These are phyloP conservation scores for Lecanicillium sp. DNA, from an alignment of 2,329 filamentous ascomycete species.

Conservation along the genomic window DNA sequence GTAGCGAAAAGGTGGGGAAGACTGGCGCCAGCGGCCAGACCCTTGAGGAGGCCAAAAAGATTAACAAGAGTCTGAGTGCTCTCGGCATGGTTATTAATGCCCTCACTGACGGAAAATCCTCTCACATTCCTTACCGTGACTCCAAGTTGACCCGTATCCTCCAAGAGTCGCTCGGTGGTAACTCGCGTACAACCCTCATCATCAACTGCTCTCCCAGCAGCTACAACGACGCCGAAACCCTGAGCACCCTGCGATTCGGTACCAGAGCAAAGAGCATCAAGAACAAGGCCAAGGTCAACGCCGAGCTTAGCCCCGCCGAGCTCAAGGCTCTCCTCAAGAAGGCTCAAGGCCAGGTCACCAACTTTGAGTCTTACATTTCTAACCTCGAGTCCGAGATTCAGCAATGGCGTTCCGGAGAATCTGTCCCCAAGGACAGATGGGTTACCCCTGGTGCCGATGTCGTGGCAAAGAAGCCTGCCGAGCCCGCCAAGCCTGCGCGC, in stretches of 20 bases:
- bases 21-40: slow-evolving; percentile 96
- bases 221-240: slow-evolving; percentile 93
- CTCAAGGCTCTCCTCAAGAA: slow-evolving; percentile 91
- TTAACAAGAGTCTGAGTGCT: slow-evolving; percentile 98
- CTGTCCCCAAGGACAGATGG: slow-evolving; percentile 87
- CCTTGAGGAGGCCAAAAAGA: slow-evolving; percentile 97
- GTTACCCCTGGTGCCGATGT: slow-evolving; percentile 53
- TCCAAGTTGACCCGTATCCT: slow-evolving; percentile 96
- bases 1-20: slow-evolving; percentile 98
- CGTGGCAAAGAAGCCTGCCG: slow-evolving; percentile 34
- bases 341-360: slow-evolving; percentile 81
- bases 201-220: slow-evolving; percentile 99
- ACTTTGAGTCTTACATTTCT: slow-evolving; percentile 80
- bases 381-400: slow-evolving; percentile 79
- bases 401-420: slow-evolving; percentile 80
- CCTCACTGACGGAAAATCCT: slow-evolving; percentile 93
- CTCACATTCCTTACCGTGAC: slow-evolving; percentile 92
- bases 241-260: slow-evolving; percentile 89
- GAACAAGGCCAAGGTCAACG: slow-evolving; percentile 99
- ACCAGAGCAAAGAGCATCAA: slow-evolving; percentile 97
- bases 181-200: slow-evolving; percentile 95
- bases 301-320: slow-evolving; percentile 90
- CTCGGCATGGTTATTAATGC: slow-evolving; percentile 99
- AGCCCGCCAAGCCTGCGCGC: slow-evolving; percentile 33
- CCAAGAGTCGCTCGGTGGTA: slow-evolving; percentile 95